Evolutionary conservation across 768 basidiomycete species (phyloP).

Genomic region (Suillus spraguei): DNA sequence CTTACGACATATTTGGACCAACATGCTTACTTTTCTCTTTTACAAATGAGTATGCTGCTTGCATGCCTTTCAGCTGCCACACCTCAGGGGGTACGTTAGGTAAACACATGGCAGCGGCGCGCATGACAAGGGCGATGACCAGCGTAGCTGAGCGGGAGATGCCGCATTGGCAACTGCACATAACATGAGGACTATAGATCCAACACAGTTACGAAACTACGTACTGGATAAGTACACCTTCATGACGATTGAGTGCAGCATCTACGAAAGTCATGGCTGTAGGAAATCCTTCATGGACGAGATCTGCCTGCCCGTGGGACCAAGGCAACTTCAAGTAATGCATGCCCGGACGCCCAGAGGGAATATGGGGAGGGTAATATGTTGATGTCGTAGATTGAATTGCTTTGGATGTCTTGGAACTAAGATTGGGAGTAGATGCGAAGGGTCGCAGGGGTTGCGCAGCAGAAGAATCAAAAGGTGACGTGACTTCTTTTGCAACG

Average conservation of each 20-base stretch:
- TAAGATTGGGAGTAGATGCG: conserved; percentile 70
- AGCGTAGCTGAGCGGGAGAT: conserved; percentile 90
- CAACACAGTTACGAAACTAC: conserved; percentile 37
- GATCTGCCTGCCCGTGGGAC: conserved; percentile 93
- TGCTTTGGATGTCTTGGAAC: conserved; percentile 26
- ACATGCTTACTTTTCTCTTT: conserved; percentile 88
- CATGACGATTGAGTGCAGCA: conserved; percentile 70
- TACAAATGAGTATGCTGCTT: conserved; percentile 86
- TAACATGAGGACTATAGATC: conserved; percentile 19
- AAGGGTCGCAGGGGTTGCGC: conserved; percentile 58
- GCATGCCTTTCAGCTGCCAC: conserved; percentile 84
- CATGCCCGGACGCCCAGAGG: conserved; percentile 74
- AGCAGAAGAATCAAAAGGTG: conserved; percentile 58
- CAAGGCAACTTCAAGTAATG: conserved; percentile 89
- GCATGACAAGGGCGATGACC: conserved; percentile 91
- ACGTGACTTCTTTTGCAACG: conserved; percentile 88
- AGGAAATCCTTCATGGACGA: conserved; percentile 78
- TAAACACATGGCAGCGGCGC: conserved; percentile 74
- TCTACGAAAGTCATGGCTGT: conserved; percentile 83
- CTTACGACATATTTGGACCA: conserved; percentile 95
- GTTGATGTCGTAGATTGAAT: conserved; percentile 45
- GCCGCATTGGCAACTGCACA: conserved; percentile 86
- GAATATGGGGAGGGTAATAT: conserved; percentile 67
- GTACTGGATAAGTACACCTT: conserved; percentile 85
- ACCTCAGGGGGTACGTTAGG: conserved; percentile 72